Conservation (phyloP, 2,329 filamentous ascomycete genomes). For the Samsoniella hepiali region DNA sequence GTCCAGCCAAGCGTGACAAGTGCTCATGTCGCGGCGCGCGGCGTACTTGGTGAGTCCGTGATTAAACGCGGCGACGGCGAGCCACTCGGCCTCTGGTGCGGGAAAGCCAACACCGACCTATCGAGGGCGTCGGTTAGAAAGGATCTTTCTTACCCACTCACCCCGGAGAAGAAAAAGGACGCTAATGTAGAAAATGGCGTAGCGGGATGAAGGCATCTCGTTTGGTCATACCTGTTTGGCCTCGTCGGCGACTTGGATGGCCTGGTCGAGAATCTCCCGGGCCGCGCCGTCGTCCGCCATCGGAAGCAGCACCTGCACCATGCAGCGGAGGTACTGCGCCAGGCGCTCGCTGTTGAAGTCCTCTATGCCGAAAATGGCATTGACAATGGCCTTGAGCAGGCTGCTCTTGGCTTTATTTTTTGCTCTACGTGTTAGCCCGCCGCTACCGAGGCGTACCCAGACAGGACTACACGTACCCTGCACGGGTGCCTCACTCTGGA, state of each 20-base stretch:
- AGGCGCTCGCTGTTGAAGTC: constrained; percentile 57
- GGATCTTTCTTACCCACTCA: too few species aligned
- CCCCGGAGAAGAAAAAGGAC: not conserved
- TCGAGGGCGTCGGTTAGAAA: too few species aligned
- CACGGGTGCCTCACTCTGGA: constrained; percentile 51
- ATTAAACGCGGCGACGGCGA: constrained; percentile 68
- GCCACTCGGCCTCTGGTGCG: constrained; percentile 68
- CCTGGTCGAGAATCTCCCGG: constrained; percentile 62
- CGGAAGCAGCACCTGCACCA: constrained; percentile 66
- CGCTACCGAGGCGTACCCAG: too few species aligned
- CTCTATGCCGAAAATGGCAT: constrained; percentile 59
- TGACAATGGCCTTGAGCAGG: constrained; percentile 65
- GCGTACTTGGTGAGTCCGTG: constrained; percentile 65
- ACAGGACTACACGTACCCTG: constrained; percentile 38
- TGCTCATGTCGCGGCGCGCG: constrained; percentile 46
- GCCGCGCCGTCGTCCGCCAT: constrained; percentile 51
- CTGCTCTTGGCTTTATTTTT: constrained; percentile 45
- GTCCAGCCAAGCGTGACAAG: constrained; percentile 59
- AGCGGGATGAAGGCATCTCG: too few species aligned
- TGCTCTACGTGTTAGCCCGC: too few species aligned
- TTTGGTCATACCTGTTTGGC: constrained; percentile 41
- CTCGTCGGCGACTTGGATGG: constrained; percentile 50
- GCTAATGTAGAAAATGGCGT: too few species aligned
- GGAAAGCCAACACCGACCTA: constrained; percentile 55
- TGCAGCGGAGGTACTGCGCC: constrained; percentile 73